These are phyloP conservation scores for Grammothele lineata DNA, from an alignment of 768 basidiomycete genomes.

Conservation along the genomic window DNA sequence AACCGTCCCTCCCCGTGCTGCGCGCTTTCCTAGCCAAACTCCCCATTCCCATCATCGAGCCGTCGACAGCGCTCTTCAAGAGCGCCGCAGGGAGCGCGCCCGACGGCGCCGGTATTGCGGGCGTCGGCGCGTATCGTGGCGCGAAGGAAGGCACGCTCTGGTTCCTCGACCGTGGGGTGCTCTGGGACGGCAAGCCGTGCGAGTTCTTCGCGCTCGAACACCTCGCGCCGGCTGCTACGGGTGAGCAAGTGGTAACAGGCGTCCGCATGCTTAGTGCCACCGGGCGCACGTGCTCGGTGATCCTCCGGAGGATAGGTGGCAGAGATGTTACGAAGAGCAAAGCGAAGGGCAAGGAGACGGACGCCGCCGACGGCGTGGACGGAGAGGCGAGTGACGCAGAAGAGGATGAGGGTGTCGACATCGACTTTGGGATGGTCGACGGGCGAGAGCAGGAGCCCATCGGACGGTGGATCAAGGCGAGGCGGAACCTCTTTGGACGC, in stretches of 20 bases:
- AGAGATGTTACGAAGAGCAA: conserved; percentile 21
- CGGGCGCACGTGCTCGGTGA: conserved; percentile 64
- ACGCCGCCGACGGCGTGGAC: conserved; percentile 7
- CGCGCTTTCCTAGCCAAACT: conserved; percentile 51
- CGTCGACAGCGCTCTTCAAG: conserved; percentile 49
- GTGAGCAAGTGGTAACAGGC: conserved; percentile 39
- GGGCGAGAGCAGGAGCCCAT: conserved; percentile 64
- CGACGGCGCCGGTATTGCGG: conserved; percentile 32
- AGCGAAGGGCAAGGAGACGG: background rate
- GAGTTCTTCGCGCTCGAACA: conserved; percentile 70
- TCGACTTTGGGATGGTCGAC: conserved; percentile 70
- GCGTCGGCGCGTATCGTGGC: conserved; percentile 65
- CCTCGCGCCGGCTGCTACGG: conserved; percentile 33
- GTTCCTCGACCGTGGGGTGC: conserved; percentile 64
- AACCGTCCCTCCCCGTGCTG: conserved; percentile 45
- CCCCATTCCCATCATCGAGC: conserved; percentile 39
- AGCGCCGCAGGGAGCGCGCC: conserved; percentile 38
- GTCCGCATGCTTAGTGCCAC: conserved; percentile 53
- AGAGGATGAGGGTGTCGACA: conserved; percentile 50
- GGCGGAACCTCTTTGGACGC: conserved; percentile 52
- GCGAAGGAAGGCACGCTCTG: conserved; percentile 70
- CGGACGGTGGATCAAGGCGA: conserved; percentile 56
- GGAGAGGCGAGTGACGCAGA: conserved; percentile 35
- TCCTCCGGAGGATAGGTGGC: conserved; percentile 30
- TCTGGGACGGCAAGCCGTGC: conserved; percentile 75